Percentiles rank a stretch among this genome's conserved stretches.
These are phyloP conservation scores for Boletus mariae DNA, from an alignment of 1,284 basidiomycete genomes.

Conservation along the genomic window DNA sequence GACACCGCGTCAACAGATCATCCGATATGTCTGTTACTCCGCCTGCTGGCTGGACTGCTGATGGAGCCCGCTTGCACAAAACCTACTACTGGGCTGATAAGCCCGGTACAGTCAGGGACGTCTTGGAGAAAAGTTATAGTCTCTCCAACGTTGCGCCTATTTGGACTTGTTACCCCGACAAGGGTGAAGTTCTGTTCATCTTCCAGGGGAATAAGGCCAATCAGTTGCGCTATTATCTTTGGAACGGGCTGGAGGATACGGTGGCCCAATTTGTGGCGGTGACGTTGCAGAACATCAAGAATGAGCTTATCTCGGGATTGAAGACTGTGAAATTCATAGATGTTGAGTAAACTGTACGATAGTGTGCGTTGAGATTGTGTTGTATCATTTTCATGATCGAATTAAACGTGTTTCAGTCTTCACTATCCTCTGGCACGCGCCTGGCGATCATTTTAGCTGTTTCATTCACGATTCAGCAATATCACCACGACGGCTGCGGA, in stretches of 20 bases:
- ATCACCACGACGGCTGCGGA: too few species aligned
- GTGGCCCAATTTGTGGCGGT: not conserved
- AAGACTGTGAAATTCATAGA: not conserved
- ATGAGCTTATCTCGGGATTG: not conserved
- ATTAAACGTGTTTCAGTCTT: too few species aligned
- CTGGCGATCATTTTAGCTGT: too few species aligned
- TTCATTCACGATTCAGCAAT: too few species aligned
- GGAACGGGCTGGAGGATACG: constrained; percentile 4
- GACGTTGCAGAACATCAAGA: not conserved
- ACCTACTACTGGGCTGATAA: constrained; percentile 4
- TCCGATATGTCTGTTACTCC: not conserved
- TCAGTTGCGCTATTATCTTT: not conserved
- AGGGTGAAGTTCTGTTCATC: constrained; percentile 3
- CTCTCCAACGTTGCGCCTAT: not conserved
- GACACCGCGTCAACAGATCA: not conserved
- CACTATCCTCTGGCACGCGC: too few species aligned
- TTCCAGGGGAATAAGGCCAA: not conserved
- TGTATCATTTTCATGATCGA: too few species aligned
- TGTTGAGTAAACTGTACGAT: not conserved
- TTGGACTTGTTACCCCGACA: constrained; percentile 1
- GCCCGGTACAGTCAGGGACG: constrained; percentile 2
- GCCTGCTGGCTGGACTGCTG: constrained; percentile 3
- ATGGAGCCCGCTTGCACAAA: not conserved
- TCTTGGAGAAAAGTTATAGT: not conserved
- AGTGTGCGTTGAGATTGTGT: too few species aligned